phyloP scores from a whole-genome alignment of 306 rosid genomes.

The Trifolium pratense region DNA sequence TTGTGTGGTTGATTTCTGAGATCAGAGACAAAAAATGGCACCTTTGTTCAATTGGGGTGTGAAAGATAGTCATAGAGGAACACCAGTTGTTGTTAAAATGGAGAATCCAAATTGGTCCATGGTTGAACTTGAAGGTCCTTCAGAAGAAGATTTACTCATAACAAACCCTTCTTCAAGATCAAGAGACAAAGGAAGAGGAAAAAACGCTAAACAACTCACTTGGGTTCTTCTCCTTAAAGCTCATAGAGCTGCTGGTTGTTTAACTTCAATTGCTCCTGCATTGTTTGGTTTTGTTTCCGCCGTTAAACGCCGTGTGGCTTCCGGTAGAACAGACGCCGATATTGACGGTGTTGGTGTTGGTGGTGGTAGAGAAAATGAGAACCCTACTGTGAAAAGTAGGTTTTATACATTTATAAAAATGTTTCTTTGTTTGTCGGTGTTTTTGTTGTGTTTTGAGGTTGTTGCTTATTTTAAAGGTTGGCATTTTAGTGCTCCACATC shows the following conservation, averaged over 20 bases:
- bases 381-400: constrained; percentile 58
- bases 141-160: constrained; percentile 69
- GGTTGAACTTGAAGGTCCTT: constrained; percentile 89
- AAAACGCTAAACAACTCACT: constrained; percentile 87
- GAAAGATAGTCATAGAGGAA: constrained; percentile 73
- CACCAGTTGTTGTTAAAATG: constrained; percentile 98
- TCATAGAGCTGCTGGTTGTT: constrained; percentile 83
- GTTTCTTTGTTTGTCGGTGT: constrained; percentile 66
- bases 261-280: constrained; percentile 77
- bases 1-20: constrained; percentile 28
- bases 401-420: constrained; percentile 70
- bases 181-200: constrained; percentile 67
- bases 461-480: constrained; percentile 82
- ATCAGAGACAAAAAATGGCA: constrained; percentile 63
- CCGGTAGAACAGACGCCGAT: constrained; percentile 72
- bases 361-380: constrained; percentile 59
- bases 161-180: constrained; percentile 51
- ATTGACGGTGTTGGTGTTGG: constrained; percentile 39
- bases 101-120: constrained; percentile 95
- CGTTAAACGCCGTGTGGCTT: constrained; percentile 72
- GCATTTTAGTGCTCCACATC: constrained; percentile 71
- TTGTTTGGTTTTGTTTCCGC: constrained; percentile 61
- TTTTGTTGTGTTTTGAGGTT: constrained; percentile 65
- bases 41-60: constrained; percentile 78
- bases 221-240: constrained; percentile 94